A percentile compares a stretch with the other conserved stretches of the same genome.
Evolutionary conservation across 768 basidiomycete species (phyloP).

Genomic region (Podaxis sp.): DNA sequence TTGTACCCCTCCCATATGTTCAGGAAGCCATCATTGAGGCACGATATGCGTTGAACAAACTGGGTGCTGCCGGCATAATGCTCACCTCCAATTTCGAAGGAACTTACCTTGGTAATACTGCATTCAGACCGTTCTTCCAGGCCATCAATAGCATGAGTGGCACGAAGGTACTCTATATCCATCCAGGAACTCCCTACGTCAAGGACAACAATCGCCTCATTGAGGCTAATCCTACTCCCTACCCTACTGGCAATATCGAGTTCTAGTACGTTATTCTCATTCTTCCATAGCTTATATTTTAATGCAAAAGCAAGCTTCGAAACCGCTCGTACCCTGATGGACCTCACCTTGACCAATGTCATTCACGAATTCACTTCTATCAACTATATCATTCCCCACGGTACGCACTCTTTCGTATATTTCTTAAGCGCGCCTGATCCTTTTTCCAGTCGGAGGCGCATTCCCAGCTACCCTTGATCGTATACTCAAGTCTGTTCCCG

Average conservation of each 20-base stretch:
- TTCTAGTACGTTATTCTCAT: slow-evolving; percentile 27
- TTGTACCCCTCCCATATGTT: slow-evolving; percentile 36
- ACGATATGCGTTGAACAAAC: slow-evolving; percentile 28
- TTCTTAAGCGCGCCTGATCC: not conserved
- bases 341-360: slow-evolving; percentile 27
- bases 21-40: slow-evolving; percentile 32
- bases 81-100: slow-evolving; percentile 34
- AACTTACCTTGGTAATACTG: slow-evolving; percentile 30
- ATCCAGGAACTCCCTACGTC: slow-evolving; percentile 32
- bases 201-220: slow-evolving; percentile 25
- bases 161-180: slow-evolving; percentile 31
- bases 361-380: slow-evolving; percentile 35
- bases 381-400: slow-evolving; percentile 35
- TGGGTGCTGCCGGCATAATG: slow-evolving; percentile 35
- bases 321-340: slow-evolving; percentile 32
- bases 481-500: slow-evolving; percentile 29
- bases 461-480: slow-evolving; percentile 36
- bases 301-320: slow-evolving; percentile 24
- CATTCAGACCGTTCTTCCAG: slow-evolving; percentile 31
- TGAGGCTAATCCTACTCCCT: slow-evolving; percentile 34
- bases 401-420: slow-evolving; percentile 16
- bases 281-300: not conserved
- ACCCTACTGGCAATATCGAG: slow-evolving; percentile 34
- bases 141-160: slow-evolving; percentile 28
- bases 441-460: slow-evolving; percentile 29